These are phyloP conservation scores for Cordyceps tenuipes DNA, from an alignment of 2,329 filamentous ascomycete genomes.

Conservation along the genomic window DNA sequence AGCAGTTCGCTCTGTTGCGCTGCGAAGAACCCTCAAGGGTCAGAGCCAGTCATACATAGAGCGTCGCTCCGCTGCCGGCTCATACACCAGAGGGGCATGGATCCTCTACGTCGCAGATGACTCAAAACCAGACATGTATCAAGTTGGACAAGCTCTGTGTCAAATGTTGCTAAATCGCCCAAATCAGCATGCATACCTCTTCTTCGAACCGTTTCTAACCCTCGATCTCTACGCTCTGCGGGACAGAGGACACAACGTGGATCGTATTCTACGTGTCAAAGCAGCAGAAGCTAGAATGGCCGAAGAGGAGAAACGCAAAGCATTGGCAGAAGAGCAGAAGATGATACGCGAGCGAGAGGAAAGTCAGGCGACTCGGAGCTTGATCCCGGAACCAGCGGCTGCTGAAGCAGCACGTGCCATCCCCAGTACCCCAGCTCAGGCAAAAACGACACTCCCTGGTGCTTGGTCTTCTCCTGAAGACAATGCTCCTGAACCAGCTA, in stretches of 20 bases:
- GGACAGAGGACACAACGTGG: slow-evolving; percentile 89
- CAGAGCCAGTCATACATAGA: slow-evolving; percentile 62
- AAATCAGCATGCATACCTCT: slow-evolving; percentile 80
- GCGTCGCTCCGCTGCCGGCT: slow-evolving; percentile 64
- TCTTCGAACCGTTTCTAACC: slow-evolving; percentile 84
- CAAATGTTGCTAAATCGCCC: slow-evolving; percentile 72
- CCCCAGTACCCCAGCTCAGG: slow-evolving; percentile 32
- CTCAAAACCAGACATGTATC: slow-evolving; percentile 70
- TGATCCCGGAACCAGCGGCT: slow-evolving; percentile 15
- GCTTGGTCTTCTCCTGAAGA: slow-evolving; percentile 61
- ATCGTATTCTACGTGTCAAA: slow-evolving; percentile 82
- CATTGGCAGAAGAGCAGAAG: slow-evolving; percentile 64
- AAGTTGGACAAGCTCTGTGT: slow-evolving; percentile 82
- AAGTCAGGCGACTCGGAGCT: slow-evolving; percentile 30
- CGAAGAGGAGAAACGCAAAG: slow-evolving; percentile 69
- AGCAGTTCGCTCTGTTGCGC: slow-evolving; percentile 67
- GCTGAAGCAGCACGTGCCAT: slow-evolving; percentile 31
- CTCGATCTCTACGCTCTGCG: slow-evolving; percentile 75
- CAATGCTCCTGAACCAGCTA: slow-evolving; percentile 23
- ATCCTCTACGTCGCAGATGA: slow-evolving; percentile 69
- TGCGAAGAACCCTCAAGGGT: slow-evolving; percentile 67
- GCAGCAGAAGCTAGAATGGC: slow-evolving; percentile 81
- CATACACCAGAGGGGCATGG: slow-evolving; percentile 45
- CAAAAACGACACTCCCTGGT: slow-evolving; percentile 57
- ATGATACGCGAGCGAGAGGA: slow-evolving; percentile 50